A percentile compares a stretch with the other conserved stretches of the same genome.
These are phyloP conservation scores for Fomitopsis schrenkii DNA, from an alignment of 1,284 basidiomycete genomes.

Conservation along the genomic window DNA sequence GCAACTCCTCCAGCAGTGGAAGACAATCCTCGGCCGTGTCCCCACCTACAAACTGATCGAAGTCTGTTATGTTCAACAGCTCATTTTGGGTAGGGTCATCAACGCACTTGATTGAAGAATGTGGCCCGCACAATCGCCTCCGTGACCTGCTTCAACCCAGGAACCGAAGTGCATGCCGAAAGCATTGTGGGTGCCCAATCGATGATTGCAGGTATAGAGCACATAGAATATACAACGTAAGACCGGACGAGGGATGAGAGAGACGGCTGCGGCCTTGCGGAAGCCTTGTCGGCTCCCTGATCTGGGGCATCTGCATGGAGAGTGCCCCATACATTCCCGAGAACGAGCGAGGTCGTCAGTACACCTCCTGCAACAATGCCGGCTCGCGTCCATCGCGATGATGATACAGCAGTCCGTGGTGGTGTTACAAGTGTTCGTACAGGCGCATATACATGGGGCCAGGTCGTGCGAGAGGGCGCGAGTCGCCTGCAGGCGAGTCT, in stretches of 20 bases:
- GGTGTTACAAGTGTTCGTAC: conserved; percentile 7
- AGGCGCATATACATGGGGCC: neutral
- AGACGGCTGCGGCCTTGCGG: conserved; percentile 17
- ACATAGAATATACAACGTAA: conserved; percentile 80
- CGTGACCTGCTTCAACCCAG: conserved; percentile 62
- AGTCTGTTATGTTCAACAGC: neutral
- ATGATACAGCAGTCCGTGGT: neutral
- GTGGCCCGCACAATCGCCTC: conserved; percentile 75
- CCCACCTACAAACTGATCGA: conserved; percentile 77
- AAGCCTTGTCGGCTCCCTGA: conserved; percentile 3
- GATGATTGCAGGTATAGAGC: conserved; percentile 74
- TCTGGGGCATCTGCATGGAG: conserved; percentile 14
- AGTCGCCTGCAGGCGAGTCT: conserved; percentile 4
- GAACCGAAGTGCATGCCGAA: conserved; percentile 54
- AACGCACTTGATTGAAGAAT: conserved; percentile 75
- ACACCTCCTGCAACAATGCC: conserved; percentile 10
- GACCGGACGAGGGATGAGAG: conserved; percentile 54
- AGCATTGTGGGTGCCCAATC: conserved; percentile 78
- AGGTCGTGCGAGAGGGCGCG: neutral
- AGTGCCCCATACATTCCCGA: neutral
- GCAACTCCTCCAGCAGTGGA: conserved; percentile 60
- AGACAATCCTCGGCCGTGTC: conserved; percentile 73
- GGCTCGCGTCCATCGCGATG: conserved; percentile 7
- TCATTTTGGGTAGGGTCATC: neutral
- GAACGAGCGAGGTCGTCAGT: conserved; percentile 10